Base-by-base conservation (phyloP, 768 basidiomycete genomes). In the Daedalea quercina region DNA sequence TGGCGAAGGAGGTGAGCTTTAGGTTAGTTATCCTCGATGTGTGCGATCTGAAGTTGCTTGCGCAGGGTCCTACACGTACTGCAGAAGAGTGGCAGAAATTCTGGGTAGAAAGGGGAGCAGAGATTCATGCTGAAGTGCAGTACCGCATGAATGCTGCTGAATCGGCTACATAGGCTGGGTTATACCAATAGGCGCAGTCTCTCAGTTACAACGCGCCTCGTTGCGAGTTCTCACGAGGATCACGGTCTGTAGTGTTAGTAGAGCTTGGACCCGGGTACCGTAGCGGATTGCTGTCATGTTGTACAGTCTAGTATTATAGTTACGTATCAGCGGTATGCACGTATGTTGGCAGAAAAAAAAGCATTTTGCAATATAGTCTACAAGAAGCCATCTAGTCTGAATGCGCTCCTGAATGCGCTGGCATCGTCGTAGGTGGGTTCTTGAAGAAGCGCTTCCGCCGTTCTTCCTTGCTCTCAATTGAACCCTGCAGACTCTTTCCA, bases 401-500 rank as follows among this genome's bases (percentile, higher is more conserved):
- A 35, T 56, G 54, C 40, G 57, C 48, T 45, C 46, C 49, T 41
- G 72, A 69, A 54, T 73, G 57, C 45, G 70, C 67, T 56, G 74
- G 70, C 57, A 73, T 70, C 41, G 71, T 67, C 58, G 75, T 71
- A 26, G 73, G 74, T 44, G 67, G 67, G 56, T 83, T 77, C 70
- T 94, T 95, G 78, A 95, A 95, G 72, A 96, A 95, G 37, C 73
- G 78, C 69, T 74, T 80, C 62, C 87, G 79, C 57, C 76, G 80
- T 68, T 90, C 89, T 64, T 91, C 90, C 60, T 73, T 68, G 50
- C 70, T 66, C 44, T 75, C 70, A 56, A 69, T 60, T 47, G 76
- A 73, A 40, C 81, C 81, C 11, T 70, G 63, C 53, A 86, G 68
- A 40, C 60, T 65, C 60, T 82, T 74, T 50, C 92, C 90, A 22